Conservation (phyloP, 495 filamentous ascomycete species). For the Neurospora sp. region DNA sequence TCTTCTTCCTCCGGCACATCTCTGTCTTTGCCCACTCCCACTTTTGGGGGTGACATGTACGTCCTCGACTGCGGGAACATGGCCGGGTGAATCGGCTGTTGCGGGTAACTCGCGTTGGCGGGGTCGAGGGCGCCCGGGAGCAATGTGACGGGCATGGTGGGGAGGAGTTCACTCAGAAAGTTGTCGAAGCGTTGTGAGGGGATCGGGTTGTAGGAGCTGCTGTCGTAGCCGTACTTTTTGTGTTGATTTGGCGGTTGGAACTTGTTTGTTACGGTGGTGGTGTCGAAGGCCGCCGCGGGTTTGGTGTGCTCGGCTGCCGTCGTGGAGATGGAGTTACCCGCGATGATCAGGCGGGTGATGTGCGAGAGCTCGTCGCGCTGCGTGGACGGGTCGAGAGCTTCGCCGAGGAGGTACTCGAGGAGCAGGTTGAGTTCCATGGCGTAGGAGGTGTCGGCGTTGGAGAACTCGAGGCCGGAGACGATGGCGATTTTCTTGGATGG, state of each 20-base stretch:
- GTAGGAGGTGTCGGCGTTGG: constrained; percentile 57
- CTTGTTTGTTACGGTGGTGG: constrained; percentile 16
- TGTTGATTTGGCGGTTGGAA: constrained; percentile 18
- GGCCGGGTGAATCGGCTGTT: constrained; percentile 73
- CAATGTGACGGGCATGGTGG: constrained; percentile 69
- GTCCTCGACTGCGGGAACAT: constrained; percentile 67
- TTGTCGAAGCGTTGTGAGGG: constrained; percentile 76
- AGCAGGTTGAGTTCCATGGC: constrained; percentile 65
- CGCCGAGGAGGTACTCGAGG: constrained; percentile 80
- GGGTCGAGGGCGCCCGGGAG: constrained; percentile 69
- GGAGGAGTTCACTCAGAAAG: constrained; percentile 71
- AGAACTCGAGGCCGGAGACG: constrained; percentile 78
- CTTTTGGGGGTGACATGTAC: constrained; percentile 45
- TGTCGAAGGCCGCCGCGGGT: constrained; percentile 18
- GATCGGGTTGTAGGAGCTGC: constrained; percentile 69
- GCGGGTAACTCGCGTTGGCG: constrained; percentile 68
- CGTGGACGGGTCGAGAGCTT: constrained; percentile 47
- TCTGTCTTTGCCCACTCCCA: background rate
- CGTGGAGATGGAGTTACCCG: constrained; percentile 70
- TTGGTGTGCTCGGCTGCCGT: constrained; percentile 19
- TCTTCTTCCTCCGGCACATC: constrained; percentile 20
- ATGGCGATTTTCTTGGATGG: constrained; percentile 65
- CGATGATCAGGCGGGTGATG: constrained; percentile 81
- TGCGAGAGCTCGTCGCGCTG: constrained; percentile 48
- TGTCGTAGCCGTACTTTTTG: constrained; percentile 95